Percentiles rank a stretch among this genome's conserved stretches.
These are phyloP conservation scores for Scheffersomyces illinoinensis DNA, from an alignment of 1,139 yeast species.

Conservation along the genomic window DNA sequence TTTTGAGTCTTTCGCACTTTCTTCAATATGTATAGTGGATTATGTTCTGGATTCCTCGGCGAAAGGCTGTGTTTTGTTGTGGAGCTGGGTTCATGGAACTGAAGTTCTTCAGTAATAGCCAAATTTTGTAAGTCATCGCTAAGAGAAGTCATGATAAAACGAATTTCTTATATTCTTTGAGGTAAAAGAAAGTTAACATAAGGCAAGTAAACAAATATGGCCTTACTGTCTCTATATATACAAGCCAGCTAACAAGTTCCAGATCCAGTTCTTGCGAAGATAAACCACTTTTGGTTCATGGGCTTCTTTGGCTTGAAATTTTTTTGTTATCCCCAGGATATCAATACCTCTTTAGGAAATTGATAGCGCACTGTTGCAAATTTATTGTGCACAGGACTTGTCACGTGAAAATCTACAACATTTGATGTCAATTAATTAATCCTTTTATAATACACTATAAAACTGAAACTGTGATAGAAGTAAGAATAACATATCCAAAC, in stretches of 20 bases:
- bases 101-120: background rate
- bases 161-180: background rate
- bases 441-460: conserved; percentile 6
- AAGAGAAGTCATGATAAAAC: background rate
- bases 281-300: background rate
- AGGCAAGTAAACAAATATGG: background rate
- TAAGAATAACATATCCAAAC: background rate
- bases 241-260: background rate
- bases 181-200: background rate
- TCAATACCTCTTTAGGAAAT: background rate
- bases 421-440: background rate
- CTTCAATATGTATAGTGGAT: conserved; percentile 55
- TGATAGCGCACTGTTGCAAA: background rate
- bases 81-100: background rate
- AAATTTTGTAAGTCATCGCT: background rate
- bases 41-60: conserved; percentile 47
- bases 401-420: background rate
- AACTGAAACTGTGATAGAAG: conserved; percentile 6
- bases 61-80: background rate
- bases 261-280: background rate
- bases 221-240: background rate
- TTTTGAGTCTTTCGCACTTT: conserved; percentile 33
- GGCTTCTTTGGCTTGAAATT: background rate
- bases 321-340: background rate
- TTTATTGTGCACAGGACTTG: background rate